Evolutionary conservation across 768 basidiomycete species (phyloP), one percentile per base, ranked within the genome.

Genomic region (Psilocybe tampanensis): DNA sequence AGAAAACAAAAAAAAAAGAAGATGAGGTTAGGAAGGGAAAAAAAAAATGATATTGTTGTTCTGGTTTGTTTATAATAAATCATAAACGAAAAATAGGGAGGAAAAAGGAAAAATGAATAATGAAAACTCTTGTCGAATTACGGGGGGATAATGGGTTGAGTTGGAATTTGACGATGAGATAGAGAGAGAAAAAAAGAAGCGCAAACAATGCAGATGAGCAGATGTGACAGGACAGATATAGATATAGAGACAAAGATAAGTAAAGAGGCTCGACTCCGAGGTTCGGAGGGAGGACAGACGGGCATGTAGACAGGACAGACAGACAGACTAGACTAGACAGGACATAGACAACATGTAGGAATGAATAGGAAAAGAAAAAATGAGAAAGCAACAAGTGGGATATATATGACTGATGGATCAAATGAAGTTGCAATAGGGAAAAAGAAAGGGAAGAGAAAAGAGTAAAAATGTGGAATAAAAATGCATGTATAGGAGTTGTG

Each of bases 331-430:
- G 36, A 32, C 41, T 32, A 36, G 48, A 50, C 48, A 50, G n/a
- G 36, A 39, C 34, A 50, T 18, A 50, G 34, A 21, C 26, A 44
- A 44, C 32, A 44, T 44, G 29, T 21, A 54, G 42, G 42, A 53
- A 18, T 44, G 26, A 41, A 33, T 56, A 54, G 44, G 54, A 58
- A 49, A 54, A 52, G 51, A 54, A 42, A 60, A 43, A 56, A 64
- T n/a, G 44, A 54, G 59, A 49, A 54, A 52, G 51, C 56, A 42
- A 60, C 47, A 56, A 64, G 47, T 49, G 54, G 54, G 53, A 52
- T 39, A 39, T 39, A 39, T 39, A 39, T 39, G 36, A 39, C 15
- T 13, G 36, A n/a, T 39, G 36, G 36, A 39, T 39, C 36, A 39
- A 39, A 39, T 39, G 36, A 13, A 39, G n/a, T 48, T 48, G 21